phyloP scores from a whole-genome alignment of 352 stramenopile genomes.

The Pythium monospermum region DNA sequence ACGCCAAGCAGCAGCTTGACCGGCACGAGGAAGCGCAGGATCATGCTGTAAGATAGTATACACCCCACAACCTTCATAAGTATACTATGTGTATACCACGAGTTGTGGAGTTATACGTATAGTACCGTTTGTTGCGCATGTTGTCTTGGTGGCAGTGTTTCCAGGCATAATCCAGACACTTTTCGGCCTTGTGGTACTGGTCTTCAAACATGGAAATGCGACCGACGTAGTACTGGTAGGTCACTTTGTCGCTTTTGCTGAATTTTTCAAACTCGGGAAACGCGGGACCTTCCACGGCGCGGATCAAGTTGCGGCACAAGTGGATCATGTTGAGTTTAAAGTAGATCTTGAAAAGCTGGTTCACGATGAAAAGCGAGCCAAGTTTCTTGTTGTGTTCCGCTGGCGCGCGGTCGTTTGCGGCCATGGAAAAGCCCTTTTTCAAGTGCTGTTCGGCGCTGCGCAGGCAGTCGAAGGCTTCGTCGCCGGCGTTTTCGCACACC shows the following conservation, averaged over 20 bases:
- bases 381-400: conserved; percentile 82
- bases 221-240: conserved; percentile 95
- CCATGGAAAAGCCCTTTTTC: conserved; percentile 85
- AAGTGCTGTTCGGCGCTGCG: conserved; percentile 80
- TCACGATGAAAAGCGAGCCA: conserved; percentile 90
- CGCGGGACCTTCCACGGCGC: conserved; percentile 69
- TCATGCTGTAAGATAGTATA: conserved; percentile 46
- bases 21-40: conserved; percentile 93
- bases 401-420: conserved; percentile 74
- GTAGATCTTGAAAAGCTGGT: conserved; percentile 97
- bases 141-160: conserved; percentile 87
- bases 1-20: conserved; percentile 92
- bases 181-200: conserved; percentile 93
- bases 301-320: conserved; percentile 93
- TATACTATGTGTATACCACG: neutral
- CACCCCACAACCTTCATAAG: neutral
- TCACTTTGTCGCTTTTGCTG: conserved; percentile 88
- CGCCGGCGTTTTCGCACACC: conserved; percentile 51
- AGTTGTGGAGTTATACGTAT: neutral
- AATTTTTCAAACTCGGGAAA: conserved; percentile 80
- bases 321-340: conserved; percentile 94
- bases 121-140: conserved; percentile 83
- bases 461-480: conserved; percentile 75
- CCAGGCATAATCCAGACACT: conserved; percentile 92
- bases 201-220: conserved; percentile 97